Evolutionary conservation across 345 rosid species (phyloP), one percentile per base, ranked within the genome.

Genomic region (Clausena lansium): DNA sequence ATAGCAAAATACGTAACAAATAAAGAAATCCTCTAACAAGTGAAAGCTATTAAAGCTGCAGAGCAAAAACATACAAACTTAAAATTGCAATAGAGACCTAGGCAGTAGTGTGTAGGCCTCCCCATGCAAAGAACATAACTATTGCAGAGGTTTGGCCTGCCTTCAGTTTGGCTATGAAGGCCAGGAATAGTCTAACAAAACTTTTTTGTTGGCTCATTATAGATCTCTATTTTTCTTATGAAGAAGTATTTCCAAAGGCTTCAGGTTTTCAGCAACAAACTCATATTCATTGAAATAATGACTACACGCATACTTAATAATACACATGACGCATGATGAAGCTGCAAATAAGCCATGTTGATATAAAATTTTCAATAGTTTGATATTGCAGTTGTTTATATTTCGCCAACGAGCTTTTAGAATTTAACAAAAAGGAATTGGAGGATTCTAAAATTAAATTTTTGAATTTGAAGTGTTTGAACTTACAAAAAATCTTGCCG

Each of bases 401-500:
- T 64, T 67, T 33, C 63, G 19, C n/a, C 17, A 3, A 45, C 17
- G 0, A 45, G 17, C 10, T 24, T 22, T 38, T 32, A 57, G 50
- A 66, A n/a, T 58, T 79, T 61, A 61, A 71, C n/a, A 60, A 4
- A 60, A 73, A 20, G 66, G 10, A 60, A 77, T 35, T 45, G 35
- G 2, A 47, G 69, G 64, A 36, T 67, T 25, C 17, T 0, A 7
- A 65, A 55, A 60, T 35, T 38, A 71, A n/a, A 13, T 1, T 22
- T 47, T 9, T 9, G 60, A 74, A 47, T 11, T 10, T 10, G 67
- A 65, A 39, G 30, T 57, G 67, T 22, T 55, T 30, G 14, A 15
- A 75, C 83, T 77, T 87, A 91, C 98, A 78, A 77, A 95, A 95
- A 77, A 95, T 93, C 83, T 95, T 95, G 81, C 95, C 95, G 55